A percentile compares a stretch with the other conserved stretches of the same genome.
phyloP scores from a whole-genome alignment of 441 rosid genomes.

The Daphne laureola region DNA sequence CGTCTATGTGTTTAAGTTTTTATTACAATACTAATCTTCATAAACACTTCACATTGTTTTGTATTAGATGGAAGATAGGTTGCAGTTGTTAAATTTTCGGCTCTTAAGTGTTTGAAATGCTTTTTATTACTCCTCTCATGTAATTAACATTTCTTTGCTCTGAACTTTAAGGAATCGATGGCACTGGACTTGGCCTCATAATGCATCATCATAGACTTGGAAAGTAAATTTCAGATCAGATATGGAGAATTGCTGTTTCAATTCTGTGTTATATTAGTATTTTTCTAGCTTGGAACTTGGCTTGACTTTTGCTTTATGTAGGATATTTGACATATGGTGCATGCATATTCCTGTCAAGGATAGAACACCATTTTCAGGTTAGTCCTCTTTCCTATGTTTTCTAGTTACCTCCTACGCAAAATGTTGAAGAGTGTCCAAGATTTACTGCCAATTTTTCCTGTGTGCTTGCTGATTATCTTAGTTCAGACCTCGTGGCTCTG shows the following conservation, averaged over 20 bases:
- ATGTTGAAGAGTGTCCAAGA: too few relatives aligned
- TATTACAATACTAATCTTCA: too few relatives aligned
- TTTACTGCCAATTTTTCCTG: too few relatives aligned
- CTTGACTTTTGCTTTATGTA: slow-evolving; percentile 17
- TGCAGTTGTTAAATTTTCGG: too few relatives aligned
- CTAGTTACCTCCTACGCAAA: not conserved
- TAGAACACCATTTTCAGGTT: slow-evolving; percentile 47
- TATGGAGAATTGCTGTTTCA: slow-evolving; percentile 48
- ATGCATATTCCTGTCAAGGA: slow-evolving; percentile 59
- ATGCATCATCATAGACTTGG: slow-evolving; percentile 57
- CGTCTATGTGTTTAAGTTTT: too few relatives aligned
- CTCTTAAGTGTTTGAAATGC: too few relatives aligned
- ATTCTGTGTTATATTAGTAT: not conserved
- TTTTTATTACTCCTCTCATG: not conserved
- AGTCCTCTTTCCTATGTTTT: too few relatives aligned
- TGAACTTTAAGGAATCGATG: slow-evolving; percentile 59
- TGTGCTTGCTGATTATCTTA: slow-evolving; percentile 6
- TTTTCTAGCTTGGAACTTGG: slow-evolving; percentile 9
- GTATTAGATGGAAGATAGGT: too few relatives aligned
- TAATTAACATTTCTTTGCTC: not conserved
- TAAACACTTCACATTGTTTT: too few relatives aligned
- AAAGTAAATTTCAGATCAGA: slow-evolving; percentile 33
- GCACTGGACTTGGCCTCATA: slow-evolving; percentile 76
- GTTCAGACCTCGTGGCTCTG: slow-evolving; percentile 44
- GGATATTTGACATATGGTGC: slow-evolving; percentile 57